A percentile compares a stretch with the other conserved stretches of the same genome.
Evolutionary conservation across 441 rosid species (phyloP).

Genomic region (Jatropha multifida): DNA sequence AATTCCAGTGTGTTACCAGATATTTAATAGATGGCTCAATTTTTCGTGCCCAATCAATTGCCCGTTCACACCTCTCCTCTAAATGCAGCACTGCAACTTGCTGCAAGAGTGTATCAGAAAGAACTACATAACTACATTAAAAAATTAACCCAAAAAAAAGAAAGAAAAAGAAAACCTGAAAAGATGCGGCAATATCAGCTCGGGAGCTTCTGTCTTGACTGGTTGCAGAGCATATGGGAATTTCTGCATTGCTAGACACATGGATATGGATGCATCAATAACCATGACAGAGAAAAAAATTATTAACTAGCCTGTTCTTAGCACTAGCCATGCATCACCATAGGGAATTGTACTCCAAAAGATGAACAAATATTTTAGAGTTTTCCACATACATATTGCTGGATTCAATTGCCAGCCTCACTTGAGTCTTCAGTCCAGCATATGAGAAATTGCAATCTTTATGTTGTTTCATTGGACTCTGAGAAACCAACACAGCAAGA

Average conservation of each 20-base stretch:
- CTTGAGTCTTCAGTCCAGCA: slow-evolving; percentile 98
- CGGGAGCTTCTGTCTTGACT: slow-evolving; percentile 69
- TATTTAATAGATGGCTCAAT: slow-evolving; percentile 80
- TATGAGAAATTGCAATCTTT: slow-evolving; percentile 94
- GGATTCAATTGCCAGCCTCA: slow-evolving; percentile 83
- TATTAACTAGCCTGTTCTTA: background rate
- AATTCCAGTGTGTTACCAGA: slow-evolving; percentile 47
- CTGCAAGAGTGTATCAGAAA: slow-evolving; percentile 38
- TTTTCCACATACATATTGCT: slow-evolving; percentile 58
- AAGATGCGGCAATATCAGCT: slow-evolving; percentile 95
- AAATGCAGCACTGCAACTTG: slow-evolving; percentile 91
- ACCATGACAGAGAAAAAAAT: background rate
- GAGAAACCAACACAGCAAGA: slow-evolving; percentile 24
- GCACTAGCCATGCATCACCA: background rate
- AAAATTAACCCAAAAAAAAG: background rate
- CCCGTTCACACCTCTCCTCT: slow-evolving; percentile 91
- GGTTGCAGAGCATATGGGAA: slow-evolving; percentile 70
- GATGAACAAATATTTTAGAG: slow-evolving; percentile 1
- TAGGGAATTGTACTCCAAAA: slow-evolving; percentile 16
- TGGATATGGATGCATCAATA: slow-evolving; percentile 20
- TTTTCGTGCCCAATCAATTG: slow-evolving; percentile 85
- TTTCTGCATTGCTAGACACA: slow-evolving; percentile 57
- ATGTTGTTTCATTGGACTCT: slow-evolving; percentile 92
- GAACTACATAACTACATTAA: background rate
- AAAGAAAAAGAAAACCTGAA: slow-evolving; percentile 57